phyloP scores from a whole-genome alignment of 2,329 filamentous ascomycete genomes.

The Botrytis porri region DNA sequence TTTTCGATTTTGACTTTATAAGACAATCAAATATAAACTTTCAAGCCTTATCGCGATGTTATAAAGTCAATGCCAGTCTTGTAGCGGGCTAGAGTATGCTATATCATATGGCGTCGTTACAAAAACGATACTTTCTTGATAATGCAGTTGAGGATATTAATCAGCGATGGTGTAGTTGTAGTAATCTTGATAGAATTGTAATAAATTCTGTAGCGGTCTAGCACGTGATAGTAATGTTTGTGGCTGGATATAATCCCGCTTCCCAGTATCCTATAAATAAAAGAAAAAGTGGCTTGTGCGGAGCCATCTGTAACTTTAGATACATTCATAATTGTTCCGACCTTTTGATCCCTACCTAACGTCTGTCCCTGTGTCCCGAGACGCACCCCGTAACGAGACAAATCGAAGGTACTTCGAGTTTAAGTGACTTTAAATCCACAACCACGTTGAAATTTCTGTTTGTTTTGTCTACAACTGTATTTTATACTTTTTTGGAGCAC shows the following conservation, averaged over 20 bases:
- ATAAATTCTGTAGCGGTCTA: not conserved
- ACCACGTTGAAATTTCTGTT: too few species aligned
- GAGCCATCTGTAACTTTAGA: not conserved
- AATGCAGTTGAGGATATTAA: not conserved
- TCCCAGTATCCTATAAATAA: not conserved
- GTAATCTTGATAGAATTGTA: not conserved
- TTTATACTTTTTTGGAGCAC: too few species aligned
- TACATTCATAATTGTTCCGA: not conserved
- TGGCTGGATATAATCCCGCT: not conserved
- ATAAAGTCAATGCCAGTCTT: not conserved
- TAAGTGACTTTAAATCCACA: slow-evolving; percentile 1
- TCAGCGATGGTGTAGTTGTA: not conserved
- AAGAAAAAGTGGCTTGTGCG: not conserved
- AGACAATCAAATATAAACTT: not conserved
- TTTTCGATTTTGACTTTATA: not conserved
- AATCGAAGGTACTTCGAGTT: not conserved
- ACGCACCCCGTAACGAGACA: too few species aligned
- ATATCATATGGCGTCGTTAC: not conserved
- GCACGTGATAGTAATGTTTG: not conserved
- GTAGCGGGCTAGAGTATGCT: not conserved
- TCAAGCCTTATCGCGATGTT: not conserved
- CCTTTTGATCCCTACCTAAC: not conserved
- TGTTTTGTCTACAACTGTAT: too few species aligned
- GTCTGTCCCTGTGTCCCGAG: too few species aligned
- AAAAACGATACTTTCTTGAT: not conserved